These are phyloP conservation scores for Backusella parvicylindrica DNA, from an alignment of 192 early-diverging fungal genomes.

Conservation along the genomic window DNA sequence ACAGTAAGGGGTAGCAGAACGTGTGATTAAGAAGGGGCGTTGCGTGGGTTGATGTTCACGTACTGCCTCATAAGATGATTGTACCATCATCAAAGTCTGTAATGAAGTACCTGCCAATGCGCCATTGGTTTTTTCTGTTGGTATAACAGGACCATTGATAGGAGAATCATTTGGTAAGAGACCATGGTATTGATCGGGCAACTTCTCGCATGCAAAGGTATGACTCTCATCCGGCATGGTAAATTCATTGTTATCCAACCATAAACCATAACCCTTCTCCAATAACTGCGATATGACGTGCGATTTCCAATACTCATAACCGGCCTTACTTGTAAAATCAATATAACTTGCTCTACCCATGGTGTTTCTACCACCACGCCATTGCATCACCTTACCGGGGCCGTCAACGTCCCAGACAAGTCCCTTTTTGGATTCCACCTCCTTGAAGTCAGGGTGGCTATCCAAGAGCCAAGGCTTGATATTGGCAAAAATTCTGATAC, in stretches of 20 bases:
- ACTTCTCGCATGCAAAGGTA: slow-evolving; percentile 39
- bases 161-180: background rate
- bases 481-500: slow-evolving; percentile 56
- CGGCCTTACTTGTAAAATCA: slow-evolving; percentile 48
- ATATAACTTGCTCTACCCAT: slow-evolving; percentile 48
- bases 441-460: slow-evolving; percentile 48
- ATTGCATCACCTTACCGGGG: slow-evolving; percentile 40
- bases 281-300: slow-evolving; percentile 43
- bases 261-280: slow-evolving; percentile 47
- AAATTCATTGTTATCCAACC: slow-evolving; percentile 62
- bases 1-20: slow-evolving; percentile 43
- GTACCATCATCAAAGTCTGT: slow-evolving; percentile 56
- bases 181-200: background rate
- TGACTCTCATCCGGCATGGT: slow-evolving; percentile 33
- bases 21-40: slow-evolving; percentile 54
- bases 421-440: slow-evolving; percentile 31
- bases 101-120: slow-evolving; percentile 42
- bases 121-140: background rate
- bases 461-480: slow-evolving; percentile 59
- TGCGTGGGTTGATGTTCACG: slow-evolving; percentile 25
- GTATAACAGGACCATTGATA: background rate
- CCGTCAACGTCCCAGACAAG: slow-evolving; percentile 33
- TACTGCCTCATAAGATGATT: slow-evolving; percentile 55
- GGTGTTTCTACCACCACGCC: slow-evolving; percentile 48
- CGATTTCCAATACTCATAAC: slow-evolving; percentile 49